These are phyloP conservation scores for Aphanocladium album DNA, from an alignment of 2,329 filamentous ascomycete species.

Conservation along the genomic window DNA sequence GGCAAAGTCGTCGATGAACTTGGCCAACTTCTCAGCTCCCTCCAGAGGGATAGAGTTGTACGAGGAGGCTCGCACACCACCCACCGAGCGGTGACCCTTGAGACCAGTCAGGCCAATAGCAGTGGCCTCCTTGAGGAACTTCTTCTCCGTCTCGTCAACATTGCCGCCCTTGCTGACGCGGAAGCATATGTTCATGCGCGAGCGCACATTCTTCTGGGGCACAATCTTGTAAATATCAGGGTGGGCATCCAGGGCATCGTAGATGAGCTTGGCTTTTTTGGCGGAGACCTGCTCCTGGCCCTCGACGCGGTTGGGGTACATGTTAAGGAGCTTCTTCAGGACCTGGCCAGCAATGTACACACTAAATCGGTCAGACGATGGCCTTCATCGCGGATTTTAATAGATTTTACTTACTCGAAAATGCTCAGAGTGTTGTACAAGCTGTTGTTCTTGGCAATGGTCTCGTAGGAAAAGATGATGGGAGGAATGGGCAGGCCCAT, in stretches of 20 bases:
- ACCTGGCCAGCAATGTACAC: slow-evolving; percentile 90
- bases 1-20: slow-evolving; percentile 55
- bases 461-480: slow-evolving; percentile 76
- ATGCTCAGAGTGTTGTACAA: slow-evolving; percentile 95
- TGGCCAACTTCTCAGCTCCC: slow-evolving; percentile 62
- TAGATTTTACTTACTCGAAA: slow-evolving; percentile 57
- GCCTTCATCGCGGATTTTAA: neutral
- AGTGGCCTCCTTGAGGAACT: slow-evolving; percentile 70
- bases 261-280: slow-evolving; percentile 72
- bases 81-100: slow-evolving; percentile 83
- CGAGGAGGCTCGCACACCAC: slow-evolving; percentile 80
- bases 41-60: slow-evolving; percentile 78
- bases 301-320: slow-evolving; percentile 62
- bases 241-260: slow-evolving; percentile 68
- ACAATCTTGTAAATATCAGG: slow-evolving; percentile 71
- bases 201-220: slow-evolving; percentile 68
- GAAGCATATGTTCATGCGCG: slow-evolving; percentile 95
- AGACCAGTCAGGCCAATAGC: slow-evolving; percentile 67
- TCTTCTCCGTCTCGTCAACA: slow-evolving; percentile 67
- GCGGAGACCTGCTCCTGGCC: slow-evolving; percentile 71
- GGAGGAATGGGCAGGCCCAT: slow-evolving; percentile 75
- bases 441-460: slow-evolving; percentile 85
- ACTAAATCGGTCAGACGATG: slow-evolving; percentile 35
- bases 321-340: slow-evolving; percentile 66
- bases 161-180: slow-evolving; percentile 57